phyloP scores from a whole-genome alignment of 768 basidiomycete genomes.

The Neoboletus magnificus region DNA sequence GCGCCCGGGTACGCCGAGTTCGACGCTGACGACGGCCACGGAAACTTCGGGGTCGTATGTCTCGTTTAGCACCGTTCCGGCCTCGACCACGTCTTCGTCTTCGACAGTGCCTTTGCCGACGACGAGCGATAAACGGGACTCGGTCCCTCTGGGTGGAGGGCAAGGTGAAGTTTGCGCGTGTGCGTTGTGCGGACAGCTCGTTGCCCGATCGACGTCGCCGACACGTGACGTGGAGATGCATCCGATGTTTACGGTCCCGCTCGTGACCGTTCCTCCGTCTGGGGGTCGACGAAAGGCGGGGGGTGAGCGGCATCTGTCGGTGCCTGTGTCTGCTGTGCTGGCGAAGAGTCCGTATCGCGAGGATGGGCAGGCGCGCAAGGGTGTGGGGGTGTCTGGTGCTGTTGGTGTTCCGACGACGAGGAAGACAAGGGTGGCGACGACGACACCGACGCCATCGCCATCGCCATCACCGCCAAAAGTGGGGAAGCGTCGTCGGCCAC shows the following conservation, averaged over 20 bases:
- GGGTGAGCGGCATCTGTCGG: not conserved
- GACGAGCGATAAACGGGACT: not conserved
- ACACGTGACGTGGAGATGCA: slow-evolving; percentile 8
- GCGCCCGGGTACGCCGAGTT: slow-evolving; percentile 21
- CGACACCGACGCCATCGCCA: not conserved
- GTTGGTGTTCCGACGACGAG: not conserved
- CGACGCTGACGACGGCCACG: slow-evolving; percentile 20
- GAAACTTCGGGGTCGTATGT: slow-evolving; percentile 20
- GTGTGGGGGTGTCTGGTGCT: too few relatives aligned
- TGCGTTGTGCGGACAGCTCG: slow-evolving; percentile 19
- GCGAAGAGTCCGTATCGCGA: too few relatives aligned
- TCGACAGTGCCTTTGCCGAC: slow-evolving; percentile 12
- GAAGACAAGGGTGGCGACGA: not conserved
- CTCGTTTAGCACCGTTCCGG: slow-evolving; percentile 20
- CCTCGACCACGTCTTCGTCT: slow-evolving; percentile 15
- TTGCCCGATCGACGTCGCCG: not conserved
- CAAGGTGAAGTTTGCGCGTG: slow-evolving; percentile 5
- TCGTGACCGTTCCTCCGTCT: slow-evolving; percentile 22
- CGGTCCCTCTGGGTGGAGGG: not conserved
- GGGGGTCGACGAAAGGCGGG: not conserved
- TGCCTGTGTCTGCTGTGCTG: not conserved
- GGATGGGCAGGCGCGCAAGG: too few relatives aligned
- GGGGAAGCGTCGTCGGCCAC: slow-evolving; percentile 18
- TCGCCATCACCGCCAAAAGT: slow-evolving; percentile 1
- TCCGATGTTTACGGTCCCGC: slow-evolving; percentile 31